Conservation (phyloP, 2,329 filamentous ascomycete species). For the Talaromyces sp. region DNA sequence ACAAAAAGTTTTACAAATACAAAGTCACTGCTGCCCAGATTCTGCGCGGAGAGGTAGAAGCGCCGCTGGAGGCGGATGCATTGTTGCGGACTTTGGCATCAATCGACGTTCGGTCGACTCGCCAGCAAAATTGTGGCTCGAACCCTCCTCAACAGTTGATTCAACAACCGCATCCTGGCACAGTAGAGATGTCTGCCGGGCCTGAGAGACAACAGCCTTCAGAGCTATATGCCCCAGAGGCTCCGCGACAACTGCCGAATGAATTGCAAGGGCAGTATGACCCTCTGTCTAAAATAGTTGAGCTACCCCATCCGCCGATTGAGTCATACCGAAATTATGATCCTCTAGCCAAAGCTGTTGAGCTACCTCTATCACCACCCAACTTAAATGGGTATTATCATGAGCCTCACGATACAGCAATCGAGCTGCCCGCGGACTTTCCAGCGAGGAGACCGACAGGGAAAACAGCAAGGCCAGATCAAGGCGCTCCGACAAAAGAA, state of each 20-base stretch:
- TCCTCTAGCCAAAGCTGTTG: not conserved
- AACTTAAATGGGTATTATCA: not conserved
- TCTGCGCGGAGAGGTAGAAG: slow-evolving; percentile 63
- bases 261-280: not conserved
- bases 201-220: not conserved
- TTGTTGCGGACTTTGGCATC: slow-evolving; percentile 71
- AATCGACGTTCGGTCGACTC: not conserved
- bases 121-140: slow-evolving; percentile 60
- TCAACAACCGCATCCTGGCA: not conserved
- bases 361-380: not conserved
- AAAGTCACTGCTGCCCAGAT: slow-evolving; percentile 69
- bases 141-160: slow-evolving; percentile 11
- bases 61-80: slow-evolving; percentile 68
- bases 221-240: not conserved
- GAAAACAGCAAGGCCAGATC: not conserved
- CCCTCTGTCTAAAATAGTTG: not conserved
- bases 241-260: not conserved
- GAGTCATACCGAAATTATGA: not conserved
- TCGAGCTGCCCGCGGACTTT: not conserved
- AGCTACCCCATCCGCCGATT: not conserved
- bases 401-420: not conserved
- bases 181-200: not conserved
- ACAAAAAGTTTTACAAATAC: slow-evolving; percentile 79
- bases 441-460: not conserved
- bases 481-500: not conserved